A percentile compares a stretch with the other conserved stretches of the same genome.
Evolutionary conservation across 1,139 yeast species (phyloP).

Genomic region (Kodamaea arcana): DNA sequence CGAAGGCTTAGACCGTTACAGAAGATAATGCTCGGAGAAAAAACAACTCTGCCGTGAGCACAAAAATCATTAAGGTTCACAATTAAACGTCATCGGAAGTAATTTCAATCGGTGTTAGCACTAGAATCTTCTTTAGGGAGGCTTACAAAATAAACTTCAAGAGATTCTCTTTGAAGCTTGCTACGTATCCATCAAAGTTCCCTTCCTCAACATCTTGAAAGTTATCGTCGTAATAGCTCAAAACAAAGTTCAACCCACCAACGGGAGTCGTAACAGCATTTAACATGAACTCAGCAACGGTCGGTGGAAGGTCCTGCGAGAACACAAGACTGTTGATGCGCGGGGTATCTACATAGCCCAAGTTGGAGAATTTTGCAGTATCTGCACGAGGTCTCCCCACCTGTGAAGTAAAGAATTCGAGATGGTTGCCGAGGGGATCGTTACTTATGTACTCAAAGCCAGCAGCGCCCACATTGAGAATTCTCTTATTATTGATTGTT

Average conservation of each 20-base stretch:
- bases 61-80: too few relatives aligned
- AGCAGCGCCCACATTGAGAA: constrained; percentile 21
- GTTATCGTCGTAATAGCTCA: constrained; percentile 25
- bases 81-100: too few relatives aligned
- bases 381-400: constrained; percentile 31
- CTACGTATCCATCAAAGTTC: constrained; percentile 15
- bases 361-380: constrained; percentile 35
- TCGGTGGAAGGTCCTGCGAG: constrained; percentile 36
- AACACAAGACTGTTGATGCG: constrained; percentile 30
- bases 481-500: constrained; percentile 3
- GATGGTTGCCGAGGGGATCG: constrained; percentile 17
- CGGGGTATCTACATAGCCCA: constrained; percentile 27
- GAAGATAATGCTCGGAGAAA: too few relatives aligned
- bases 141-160: constrained; percentile 1
- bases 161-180: background rate
- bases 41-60: too few relatives aligned
- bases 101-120: too few relatives aligned
- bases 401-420: constrained; percentile 18
- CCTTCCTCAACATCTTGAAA: constrained; percentile 17
- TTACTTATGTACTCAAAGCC: constrained; percentile 16
- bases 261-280: constrained; percentile 27
- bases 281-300: constrained; percentile 35
- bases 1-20: too few relatives aligned
- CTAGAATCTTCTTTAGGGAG: too few relatives aligned
- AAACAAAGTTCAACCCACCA: constrained; percentile 36